A percentile compares a stretch with the other conserved stretches of the same genome.
Conservation (phyloP, 2,329 filamentous ascomycete species). For the Arthrinium puccinioides region DNA sequence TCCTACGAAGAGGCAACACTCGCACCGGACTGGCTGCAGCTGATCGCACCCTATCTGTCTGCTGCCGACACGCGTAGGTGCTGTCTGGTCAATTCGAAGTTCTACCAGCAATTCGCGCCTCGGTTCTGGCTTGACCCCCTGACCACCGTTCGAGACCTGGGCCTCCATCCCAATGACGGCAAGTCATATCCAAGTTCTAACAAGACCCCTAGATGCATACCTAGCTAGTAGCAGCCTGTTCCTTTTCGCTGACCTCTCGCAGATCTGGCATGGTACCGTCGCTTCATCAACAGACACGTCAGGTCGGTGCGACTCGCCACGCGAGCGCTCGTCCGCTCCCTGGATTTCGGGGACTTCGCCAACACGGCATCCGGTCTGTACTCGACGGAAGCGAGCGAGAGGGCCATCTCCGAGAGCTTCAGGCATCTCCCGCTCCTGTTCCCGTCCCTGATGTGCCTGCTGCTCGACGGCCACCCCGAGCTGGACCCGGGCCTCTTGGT, state of each 20-base stretch:
- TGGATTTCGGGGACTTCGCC: slow-evolving; percentile 41
- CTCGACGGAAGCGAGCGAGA: slow-evolving; percentile 27
- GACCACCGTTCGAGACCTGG: slow-evolving; percentile 26
- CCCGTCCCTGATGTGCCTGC: slow-evolving; percentile 35
- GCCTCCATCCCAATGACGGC: slow-evolving; percentile 39
- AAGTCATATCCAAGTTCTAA: slow-evolving; percentile 18
- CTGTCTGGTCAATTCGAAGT: slow-evolving; percentile 40
- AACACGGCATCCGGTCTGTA: slow-evolving; percentile 32
- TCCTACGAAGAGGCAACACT: slow-evolving; percentile 46
- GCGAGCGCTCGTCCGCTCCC: slow-evolving; percentile 33
- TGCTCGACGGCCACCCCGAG: slow-evolving; percentile 40
- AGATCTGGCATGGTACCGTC: slow-evolving; percentile 44
- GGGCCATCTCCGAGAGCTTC: slow-evolving; percentile 32
- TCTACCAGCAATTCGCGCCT: slow-evolving; percentile 42
- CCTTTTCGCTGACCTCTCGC: too few species aligned
- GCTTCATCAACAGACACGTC: slow-evolving; percentile 36
- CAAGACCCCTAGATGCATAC: too few species aligned
- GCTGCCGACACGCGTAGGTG: slow-evolving; percentile 34
- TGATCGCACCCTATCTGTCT: slow-evolving; percentile 38
- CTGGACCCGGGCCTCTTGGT: slow-evolving; percentile 33
- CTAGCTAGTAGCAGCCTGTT: too few species aligned
- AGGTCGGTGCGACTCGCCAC: slow-evolving; percentile 26
- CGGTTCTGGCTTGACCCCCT: slow-evolving; percentile 46
- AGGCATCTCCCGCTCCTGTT: slow-evolving; percentile 29
- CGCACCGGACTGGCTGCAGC: slow-evolving; percentile 38